Evolutionary conservation across 2,329 filamentous ascomycete species (phyloP).

Genomic region (Pseudophaeomoniella oleicola): DNA sequence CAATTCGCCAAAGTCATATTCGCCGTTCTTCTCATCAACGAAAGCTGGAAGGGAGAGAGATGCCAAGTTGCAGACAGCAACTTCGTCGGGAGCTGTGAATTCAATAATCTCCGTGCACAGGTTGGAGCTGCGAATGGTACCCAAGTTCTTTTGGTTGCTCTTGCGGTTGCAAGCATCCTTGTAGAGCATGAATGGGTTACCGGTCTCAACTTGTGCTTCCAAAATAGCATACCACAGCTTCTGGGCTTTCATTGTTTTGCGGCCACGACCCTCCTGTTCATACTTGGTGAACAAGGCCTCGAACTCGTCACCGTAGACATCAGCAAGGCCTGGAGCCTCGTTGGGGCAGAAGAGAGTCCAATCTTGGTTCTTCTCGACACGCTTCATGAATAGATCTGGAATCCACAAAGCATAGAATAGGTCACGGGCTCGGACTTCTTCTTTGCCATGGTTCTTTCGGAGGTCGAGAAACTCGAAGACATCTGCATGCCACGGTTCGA

Average conservation of each 20-base stretch:
- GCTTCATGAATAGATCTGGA: slow-evolving; percentile 98
- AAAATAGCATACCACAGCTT: slow-evolving; percentile 99
- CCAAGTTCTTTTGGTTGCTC: slow-evolving; percentile 99
- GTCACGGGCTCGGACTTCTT: slow-evolving; percentile 91
- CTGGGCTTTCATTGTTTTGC: slow-evolving; percentile 87
- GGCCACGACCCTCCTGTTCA: slow-evolving; percentile 73
- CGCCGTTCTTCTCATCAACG: slow-evolving; percentile 70
- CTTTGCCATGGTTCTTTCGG: slow-evolving; percentile 98
- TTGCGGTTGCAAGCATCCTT: slow-evolving; percentile 97
- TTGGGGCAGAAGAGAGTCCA: slow-evolving; percentile 99
- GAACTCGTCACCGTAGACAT: slow-evolving; percentile 96
- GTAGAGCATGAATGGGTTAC: slow-evolving; percentile 99
- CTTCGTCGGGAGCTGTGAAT: slow-evolving; percentile 93
- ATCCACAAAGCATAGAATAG: slow-evolving; percentile 98
- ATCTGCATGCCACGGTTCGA: slow-evolving; percentile 97
- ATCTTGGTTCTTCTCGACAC: slow-evolving; percentile 87
- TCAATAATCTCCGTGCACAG: slow-evolving; percentile 98
- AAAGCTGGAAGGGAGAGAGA: slow-evolving; percentile 84
- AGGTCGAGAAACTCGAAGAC: slow-evolving; percentile 96
- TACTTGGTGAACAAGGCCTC: slow-evolving; percentile 86
- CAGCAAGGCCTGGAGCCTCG: slow-evolving; percentile 85
- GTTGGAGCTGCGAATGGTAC: slow-evolving; percentile 96
- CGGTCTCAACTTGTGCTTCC: slow-evolving; percentile 96
- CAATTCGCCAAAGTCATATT: slow-evolving; percentile 91
- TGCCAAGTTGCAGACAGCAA: slow-evolving; percentile 95